Evolutionary conservation across 2,329 filamentous ascomycete genomes (phyloP).

Genomic region (Xylariales sp.): DNA sequence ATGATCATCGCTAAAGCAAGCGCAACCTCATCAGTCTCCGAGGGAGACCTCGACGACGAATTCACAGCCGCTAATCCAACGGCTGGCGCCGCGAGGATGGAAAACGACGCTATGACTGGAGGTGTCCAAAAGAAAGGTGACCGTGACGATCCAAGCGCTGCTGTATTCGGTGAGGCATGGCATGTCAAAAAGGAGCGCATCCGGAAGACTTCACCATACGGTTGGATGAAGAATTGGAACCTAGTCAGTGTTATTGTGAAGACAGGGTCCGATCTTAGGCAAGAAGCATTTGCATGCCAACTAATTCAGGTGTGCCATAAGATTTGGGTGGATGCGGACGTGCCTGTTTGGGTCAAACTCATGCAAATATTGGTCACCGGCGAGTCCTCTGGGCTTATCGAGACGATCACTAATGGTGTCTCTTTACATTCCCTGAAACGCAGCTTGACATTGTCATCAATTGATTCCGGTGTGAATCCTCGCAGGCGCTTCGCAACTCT

Average conservation of each 20-base stretch:
- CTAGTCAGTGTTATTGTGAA: constrained; percentile 89
- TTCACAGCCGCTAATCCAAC: constrained; percentile 68
- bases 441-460: constrained; percentile 79
- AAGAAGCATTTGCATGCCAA: constrained; percentile 89
- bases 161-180: constrained; percentile 89
- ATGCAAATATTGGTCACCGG: constrained; percentile 90
- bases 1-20: constrained; percentile 81
- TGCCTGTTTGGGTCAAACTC: constrained; percentile 87
- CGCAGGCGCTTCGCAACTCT: constrained; percentile 81
- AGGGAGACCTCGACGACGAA: constrained; percentile 51
- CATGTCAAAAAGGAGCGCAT: constrained; percentile 86
- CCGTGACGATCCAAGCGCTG: constrained; percentile 85
- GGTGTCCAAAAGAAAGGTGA: constrained; percentile 84
- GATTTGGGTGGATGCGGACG: constrained; percentile 80
- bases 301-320: constrained; percentile 83
- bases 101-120: constrained; percentile 88
- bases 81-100: constrained; percentile 84
- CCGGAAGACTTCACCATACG: constrained; percentile 83
- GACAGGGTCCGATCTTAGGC: constrained; percentile 83
- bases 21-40: constrained; percentile 57
- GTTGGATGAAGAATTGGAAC: constrained; percentile 92
- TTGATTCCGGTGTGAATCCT: constrained; percentile 78
- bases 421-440: constrained; percentile 88
- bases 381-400: constrained; percentile 84
- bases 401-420: constrained; percentile 89